Evolutionary conservation across 164 flowering plant genomes (phyloP).

Genomic region (Annona cherimola): DNA sequence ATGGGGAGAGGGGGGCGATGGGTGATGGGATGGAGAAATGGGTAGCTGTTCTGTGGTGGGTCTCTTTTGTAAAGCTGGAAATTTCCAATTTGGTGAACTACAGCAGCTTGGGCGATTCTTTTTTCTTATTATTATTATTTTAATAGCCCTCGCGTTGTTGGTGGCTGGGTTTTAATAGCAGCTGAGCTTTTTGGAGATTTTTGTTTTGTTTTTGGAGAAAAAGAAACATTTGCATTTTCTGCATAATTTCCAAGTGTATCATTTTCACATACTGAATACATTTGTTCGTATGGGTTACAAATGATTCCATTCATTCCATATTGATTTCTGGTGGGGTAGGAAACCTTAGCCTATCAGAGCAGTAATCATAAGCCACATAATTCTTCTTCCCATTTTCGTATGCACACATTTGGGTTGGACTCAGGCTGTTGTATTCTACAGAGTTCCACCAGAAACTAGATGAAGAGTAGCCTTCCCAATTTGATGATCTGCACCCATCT

Average conservation of each 20-base stretch:
- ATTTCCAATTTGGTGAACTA: background rate
- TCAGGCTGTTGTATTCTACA: conserved; percentile 25
- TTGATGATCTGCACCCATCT: conserved; percentile 33
- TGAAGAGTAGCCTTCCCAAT: conserved; percentile 13
- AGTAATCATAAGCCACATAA: conserved; percentile 55
- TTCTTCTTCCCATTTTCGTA: conserved; percentile 24
- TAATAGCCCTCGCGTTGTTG: background rate
- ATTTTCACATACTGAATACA: too few species aligned
- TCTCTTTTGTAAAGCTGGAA: background rate
- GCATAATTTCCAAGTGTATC: too few species aligned
- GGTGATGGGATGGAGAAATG: too few species aligned
- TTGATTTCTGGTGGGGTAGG: conserved; percentile 23
- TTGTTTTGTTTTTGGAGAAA: too few species aligned
- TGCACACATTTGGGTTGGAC: conserved; percentile 11
- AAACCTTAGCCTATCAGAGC: conserved; percentile 34
- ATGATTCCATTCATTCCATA: too few species aligned
- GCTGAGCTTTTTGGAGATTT: background rate
- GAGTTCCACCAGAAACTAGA: conserved; percentile 46
- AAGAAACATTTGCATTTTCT: too few species aligned
- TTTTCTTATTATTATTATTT: background rate
- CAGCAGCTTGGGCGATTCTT: background rate
- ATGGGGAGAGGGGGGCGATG: background rate
- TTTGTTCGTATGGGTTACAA: too few species aligned
- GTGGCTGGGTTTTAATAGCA: too few species aligned
- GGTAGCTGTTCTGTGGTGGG: too few species aligned